These are phyloP conservation scores for Stagonosporopsis chrysanthemi DNA, from an alignment of 2,329 filamentous ascomycete genomes.

Conservation along the genomic window DNA sequence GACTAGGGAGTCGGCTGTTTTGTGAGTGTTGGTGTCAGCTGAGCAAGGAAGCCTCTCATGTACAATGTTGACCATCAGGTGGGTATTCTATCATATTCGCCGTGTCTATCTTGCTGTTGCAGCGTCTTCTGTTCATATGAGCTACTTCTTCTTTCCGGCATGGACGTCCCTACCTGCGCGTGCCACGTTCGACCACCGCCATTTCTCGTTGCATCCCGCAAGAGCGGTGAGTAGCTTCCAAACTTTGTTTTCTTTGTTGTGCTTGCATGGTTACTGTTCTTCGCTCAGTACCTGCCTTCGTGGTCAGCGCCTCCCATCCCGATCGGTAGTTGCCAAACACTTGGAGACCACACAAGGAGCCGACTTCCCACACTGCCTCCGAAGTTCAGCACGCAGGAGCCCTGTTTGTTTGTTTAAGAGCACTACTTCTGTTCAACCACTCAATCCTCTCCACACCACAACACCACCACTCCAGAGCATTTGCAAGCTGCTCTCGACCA, in stretches of 20 bases:
- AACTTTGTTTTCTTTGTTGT: neutral
- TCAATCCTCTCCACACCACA: constrained; percentile 23
- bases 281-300: neutral
- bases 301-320: neutral
- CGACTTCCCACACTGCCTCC: neutral
- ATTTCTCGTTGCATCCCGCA: neutral
- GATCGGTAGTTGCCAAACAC: neutral
- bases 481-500: neutral
- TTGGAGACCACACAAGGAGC: neutral
- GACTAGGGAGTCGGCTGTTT: neutral
- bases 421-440: neutral
- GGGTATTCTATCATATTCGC: constrained; percentile 14
- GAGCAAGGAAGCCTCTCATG: neutral
- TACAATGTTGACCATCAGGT: neutral
- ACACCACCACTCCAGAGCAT: neutral
- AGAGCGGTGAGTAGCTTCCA: neutral
- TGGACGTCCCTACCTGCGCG: neutral
- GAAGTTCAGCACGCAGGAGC: neutral
- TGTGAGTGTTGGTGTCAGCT: constrained; percentile 10
- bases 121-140: neutral
- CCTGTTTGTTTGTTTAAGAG: constrained; percentile 14
- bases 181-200: neutral
- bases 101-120: neutral
- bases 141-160: neutral
- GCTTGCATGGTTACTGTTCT: neutral